Percentiles rank a stretch among this genome's conserved stretches.
Evolutionary conservation across 352 stramenopile species (phyloP).

Genomic region (Globisporangium ultimum): DNA sequence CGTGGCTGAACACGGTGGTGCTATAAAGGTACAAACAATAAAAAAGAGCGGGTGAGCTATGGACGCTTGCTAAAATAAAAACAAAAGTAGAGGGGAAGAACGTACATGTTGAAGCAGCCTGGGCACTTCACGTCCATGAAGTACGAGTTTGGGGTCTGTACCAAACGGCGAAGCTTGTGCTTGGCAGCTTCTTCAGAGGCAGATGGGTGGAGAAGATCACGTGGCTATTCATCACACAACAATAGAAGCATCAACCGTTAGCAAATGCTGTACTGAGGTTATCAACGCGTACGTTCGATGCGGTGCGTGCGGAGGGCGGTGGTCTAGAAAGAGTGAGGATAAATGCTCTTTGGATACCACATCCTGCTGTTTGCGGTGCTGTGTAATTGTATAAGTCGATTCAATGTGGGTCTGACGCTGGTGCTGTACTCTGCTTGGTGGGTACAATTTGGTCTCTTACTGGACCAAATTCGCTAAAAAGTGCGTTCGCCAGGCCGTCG

Average conservation of each 20-base stretch:
- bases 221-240: slow-evolving; percentile 31
- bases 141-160: slow-evolving; percentile 99
- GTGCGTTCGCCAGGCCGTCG: too few species aligned
- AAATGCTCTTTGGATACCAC: too few species aligned
- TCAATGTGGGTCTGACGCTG: too few species aligned
- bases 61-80: neutral
- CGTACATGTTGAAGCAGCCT: slow-evolving; percentile 99
- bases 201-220: slow-evolving; percentile 97
- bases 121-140: slow-evolving; percentile 99
- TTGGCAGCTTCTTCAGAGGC: slow-evolving; percentile 94
- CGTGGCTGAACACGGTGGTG: slow-evolving; percentile 99
- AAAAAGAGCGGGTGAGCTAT: neutral
- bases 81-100: neutral
- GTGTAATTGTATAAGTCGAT: too few species aligned
- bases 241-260: slow-evolving; percentile 15
- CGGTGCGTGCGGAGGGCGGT: neutral
- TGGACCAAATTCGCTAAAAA: too few species aligned
- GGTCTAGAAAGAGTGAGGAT: too few species aligned
- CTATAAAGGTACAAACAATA: slow-evolving; percentile 16
- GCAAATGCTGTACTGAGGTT: neutral
- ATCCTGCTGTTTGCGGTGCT: too few species aligned
- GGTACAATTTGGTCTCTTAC: too few species aligned
- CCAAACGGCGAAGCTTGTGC: slow-evolving; percentile 99
- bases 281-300: too few species aligned
- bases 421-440: too few species aligned